These are phyloP conservation scores for Syzygium aromaticum DNA, from an alignment of 345 rosid genomes.

Conservation along the genomic window DNA sequence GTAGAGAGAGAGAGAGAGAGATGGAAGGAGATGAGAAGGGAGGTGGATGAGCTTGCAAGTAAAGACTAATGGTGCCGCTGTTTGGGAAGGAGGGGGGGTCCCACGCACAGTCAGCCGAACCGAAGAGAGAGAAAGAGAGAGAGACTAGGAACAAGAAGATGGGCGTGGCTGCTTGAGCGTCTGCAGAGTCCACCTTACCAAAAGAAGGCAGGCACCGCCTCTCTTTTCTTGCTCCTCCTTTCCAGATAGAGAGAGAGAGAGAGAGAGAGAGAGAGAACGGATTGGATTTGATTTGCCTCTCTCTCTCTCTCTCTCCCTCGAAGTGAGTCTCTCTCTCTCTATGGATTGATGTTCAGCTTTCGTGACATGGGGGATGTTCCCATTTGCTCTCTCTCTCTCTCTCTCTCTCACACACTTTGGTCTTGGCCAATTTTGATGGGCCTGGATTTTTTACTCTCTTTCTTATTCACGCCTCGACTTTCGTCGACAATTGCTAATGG, in stretches of 20 bases:
- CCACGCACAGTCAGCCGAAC: background rate
- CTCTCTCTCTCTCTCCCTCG: background rate
- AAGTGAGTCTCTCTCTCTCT: background rate
- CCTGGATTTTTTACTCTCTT: background rate
- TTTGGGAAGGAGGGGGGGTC: background rate
- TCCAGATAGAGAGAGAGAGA: background rate
- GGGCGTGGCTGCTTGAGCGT: background rate
- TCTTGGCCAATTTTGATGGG: background rate
- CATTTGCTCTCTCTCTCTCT: background rate
- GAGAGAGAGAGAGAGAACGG: too few relatives aligned
- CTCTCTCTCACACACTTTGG: background rate
- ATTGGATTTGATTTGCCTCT: too few relatives aligned
- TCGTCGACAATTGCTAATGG: background rate
- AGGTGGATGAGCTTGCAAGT: conserved; percentile 1
- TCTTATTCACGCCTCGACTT: background rate
- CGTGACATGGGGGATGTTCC: background rate
- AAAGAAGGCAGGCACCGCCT: background rate
- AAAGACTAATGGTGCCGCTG: conserved; percentile 13
- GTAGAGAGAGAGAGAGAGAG: background rate
- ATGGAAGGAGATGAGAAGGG: background rate
- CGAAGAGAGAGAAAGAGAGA: background rate
- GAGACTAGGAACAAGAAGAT: background rate
- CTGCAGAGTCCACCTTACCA: background rate
- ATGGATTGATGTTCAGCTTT: background rate
- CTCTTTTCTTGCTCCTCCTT: background rate